Evolutionary conservation across 164 flowering plant genomes (phyloP), one percentile per base, ranked within the genome.

Genomic region (Vitis vinifera): DNA sequence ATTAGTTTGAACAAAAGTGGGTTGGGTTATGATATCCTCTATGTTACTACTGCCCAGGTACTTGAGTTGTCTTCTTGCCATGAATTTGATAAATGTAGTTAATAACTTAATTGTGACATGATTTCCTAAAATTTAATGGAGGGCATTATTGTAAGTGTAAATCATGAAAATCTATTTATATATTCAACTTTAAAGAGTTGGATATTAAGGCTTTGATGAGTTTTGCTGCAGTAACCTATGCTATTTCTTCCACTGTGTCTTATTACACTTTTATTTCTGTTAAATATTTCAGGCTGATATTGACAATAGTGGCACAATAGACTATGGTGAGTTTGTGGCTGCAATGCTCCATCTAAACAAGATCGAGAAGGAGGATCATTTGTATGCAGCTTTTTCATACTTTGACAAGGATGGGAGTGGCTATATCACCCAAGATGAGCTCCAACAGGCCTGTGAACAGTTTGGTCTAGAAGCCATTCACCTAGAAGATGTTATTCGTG

Each of bases 331-430:
- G 68, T 89, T 87, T 62, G 62, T 87, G 68, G 91, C 93, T 29
- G 93, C 93, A 67, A 87, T 84, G 82, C 82, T 89, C n/a, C 82
- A 89, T 77, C 75, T 89, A 19, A 89, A 85, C 80, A 85, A 86
- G 77, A 65, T 89, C 55, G 82, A 87, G 71, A 86, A 57, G 70
- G 94, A 87, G 73, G 94, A 90, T 71, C 88, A 88, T 63, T 17
- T 90, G 71, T 87, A 30, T 75, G 83, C 91, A 12, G 93, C 93
- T 15, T 90, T 90, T 75, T 83, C 90, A 30, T 88, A 84, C 73
- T 90, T 90, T 58, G 95, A 90, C 79, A 80, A 84, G 72, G 95
- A 88, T 68, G 92, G 93, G 7, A 90, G 96, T 69, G 96, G 96
- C 10, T 88, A 88, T 79, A 90, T 91, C 63, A 91, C 97, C 13